phyloP scores from a whole-genome alignment of 179 eudicot species.

The Corrigiola litoralis region DNA sequence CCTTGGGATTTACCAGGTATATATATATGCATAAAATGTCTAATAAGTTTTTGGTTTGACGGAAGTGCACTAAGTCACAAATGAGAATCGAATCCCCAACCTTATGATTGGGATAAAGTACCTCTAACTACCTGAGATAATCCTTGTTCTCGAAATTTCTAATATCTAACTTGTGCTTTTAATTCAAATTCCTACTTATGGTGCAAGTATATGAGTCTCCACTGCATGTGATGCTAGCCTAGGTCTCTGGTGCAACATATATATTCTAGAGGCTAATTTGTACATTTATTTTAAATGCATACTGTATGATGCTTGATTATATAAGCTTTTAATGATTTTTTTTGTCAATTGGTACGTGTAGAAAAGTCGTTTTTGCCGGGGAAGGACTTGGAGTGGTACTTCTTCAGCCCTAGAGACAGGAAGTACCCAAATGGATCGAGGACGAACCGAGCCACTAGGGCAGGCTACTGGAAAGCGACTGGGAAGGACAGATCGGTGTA shows the following conservation, averaged over 20 bases:
- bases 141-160: too few species aligned
- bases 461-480: constrained; percentile 44
- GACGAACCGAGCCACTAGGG: constrained; percentile 47
- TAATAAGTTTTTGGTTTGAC: not conserved
- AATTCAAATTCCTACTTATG: too few species aligned
- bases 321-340: not conserved
- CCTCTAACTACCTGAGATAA: too few species aligned
- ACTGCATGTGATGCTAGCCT: too few species aligned
- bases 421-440: constrained; percentile 54
- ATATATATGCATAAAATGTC: not conserved
- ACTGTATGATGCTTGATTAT: not conserved
- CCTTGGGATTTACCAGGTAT: constrained; percentile 53
- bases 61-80: too few species aligned
- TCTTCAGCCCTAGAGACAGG: constrained; percentile 44
- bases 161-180: too few species aligned
- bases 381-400: constrained; percentile 48
- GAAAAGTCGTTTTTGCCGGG: constrained; percentile 44
- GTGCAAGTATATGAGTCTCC: too few species aligned
- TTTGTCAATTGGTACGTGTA: not conserved
- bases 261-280: too few species aligned
- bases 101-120: too few species aligned
- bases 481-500: constrained; percentile 44
- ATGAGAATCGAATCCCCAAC: too few species aligned
- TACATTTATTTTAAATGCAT: too few species aligned
- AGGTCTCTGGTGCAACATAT: too few species aligned